Evolutionary conservation across 495 filamentous ascomycete genomes (phyloP).

Genomic region (Tuber melanosporum): DNA sequence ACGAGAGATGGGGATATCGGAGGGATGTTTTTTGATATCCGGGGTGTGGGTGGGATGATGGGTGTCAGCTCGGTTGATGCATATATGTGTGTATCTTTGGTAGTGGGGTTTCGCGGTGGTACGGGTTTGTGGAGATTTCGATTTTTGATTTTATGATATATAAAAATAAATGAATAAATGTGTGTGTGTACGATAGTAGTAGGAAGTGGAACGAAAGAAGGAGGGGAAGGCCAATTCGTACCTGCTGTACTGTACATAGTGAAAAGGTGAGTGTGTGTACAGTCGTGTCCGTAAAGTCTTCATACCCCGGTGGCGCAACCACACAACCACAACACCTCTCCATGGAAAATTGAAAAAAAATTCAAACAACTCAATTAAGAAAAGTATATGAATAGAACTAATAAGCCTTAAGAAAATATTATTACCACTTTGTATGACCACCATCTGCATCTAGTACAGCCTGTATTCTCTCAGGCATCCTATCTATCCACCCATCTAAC

Average conservation of each 20-base stretch:
- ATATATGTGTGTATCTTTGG: background rate
- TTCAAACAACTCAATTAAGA: too few species aligned
- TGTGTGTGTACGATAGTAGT: background rate
- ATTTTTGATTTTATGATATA: background rate
- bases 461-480: too few species aligned
- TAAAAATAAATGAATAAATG: background rate
- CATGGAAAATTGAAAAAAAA: too few species aligned
- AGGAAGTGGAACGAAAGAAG: background rate
- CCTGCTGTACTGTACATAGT: too few species aligned
- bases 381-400: too few species aligned
- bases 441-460: too few species aligned
- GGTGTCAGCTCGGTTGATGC: background rate
- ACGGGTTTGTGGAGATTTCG: background rate
- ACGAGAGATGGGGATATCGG: background rate
- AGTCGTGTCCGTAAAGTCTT: too few species aligned
- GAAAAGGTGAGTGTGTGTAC: background rate
- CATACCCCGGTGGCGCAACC: too few species aligned
- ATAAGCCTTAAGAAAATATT: too few species aligned
- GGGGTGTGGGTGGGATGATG: background rate
- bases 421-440: too few species aligned
- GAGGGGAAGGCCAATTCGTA: background rate
- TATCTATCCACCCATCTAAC: too few species aligned
- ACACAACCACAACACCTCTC: too few species aligned
- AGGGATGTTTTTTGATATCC: background rate
- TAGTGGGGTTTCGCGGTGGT: slow-evolving; percentile 1